Evolutionary conservation across 2,329 filamentous ascomycete species (phyloP), one percentile per base, ranked within the genome.

Genomic region (Pyrenophora seminiperda): DNA sequence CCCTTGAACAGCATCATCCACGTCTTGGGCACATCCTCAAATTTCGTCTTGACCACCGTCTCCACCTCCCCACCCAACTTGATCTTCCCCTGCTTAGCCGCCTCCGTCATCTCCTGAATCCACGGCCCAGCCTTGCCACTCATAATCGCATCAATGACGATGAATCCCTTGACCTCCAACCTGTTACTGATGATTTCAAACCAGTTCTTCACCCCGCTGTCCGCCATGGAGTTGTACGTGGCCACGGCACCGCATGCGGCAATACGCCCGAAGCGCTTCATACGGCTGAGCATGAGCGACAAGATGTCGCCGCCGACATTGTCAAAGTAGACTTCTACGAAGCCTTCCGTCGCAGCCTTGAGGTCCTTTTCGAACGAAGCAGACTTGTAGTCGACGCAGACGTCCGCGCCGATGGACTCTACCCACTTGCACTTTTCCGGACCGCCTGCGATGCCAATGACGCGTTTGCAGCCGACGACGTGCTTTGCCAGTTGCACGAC

Each of bases 401-500:
- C 65, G 61, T 84, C 79, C 5, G 79, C 79, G 5, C 81, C 81
- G 1, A 83, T 71, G 37, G 66, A 67, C 50, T 79, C 75, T 1
- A 82, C 77, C 75, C 77, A 79, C 15, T 65, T 62, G 65, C 81
- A 83, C 67, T 83, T 83, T 38, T 76, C 76, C 38, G 79, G 76
- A 0, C 75, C 73, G 3, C 81, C 79, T 0, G 80, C 78, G 45
- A 83, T 81, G 9, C 80, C 81, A 42, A 82, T 73, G 10, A 83
- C 75, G 53, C 70, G 73, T 64, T 75, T 78, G 36, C 76, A 76
- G 5, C 76, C 72, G 11, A 80, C 53, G 15, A 80, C 55, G 49
- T 79, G 71, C 63, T 79, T 79, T 5, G 79, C 81, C 54, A 83
- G 79, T 66, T 83, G 81, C 6, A 82, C 77, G 1, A 84, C 89